Evolutionary conservation across 2,329 filamentous ascomycete genomes (phyloP).

Genomic region (Penicillium digitatum): DNA sequence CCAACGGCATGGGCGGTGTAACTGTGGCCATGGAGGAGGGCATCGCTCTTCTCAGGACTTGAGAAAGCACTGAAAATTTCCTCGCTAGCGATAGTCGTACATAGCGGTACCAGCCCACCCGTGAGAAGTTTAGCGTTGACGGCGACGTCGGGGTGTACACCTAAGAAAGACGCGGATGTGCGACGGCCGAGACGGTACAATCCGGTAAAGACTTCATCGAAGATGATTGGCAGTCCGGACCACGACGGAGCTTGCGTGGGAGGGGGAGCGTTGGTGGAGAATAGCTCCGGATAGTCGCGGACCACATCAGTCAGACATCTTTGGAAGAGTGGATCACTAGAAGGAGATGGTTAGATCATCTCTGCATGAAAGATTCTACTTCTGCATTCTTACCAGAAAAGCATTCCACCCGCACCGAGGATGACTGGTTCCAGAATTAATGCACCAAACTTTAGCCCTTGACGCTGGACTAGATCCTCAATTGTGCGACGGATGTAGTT

Average conservation of each 20-base stretch:
- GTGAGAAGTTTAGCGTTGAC: conserved; percentile 83
- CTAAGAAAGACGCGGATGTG: conserved; percentile 66
- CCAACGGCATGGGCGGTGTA: conserved; percentile 82
- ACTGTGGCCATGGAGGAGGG: conserved; percentile 77
- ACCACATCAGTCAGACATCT: conserved; percentile 64
- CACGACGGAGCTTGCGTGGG: conserved; percentile 44
- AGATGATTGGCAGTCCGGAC: conserved; percentile 72
- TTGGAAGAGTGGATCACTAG: conserved; percentile 76
- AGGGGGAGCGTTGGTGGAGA: conserved; percentile 35
- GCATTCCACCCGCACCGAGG: conserved; percentile 79
- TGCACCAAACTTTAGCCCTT: conserved; percentile 68
- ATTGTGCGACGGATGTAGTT: conserved; percentile 57
- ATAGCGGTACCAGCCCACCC: conserved; percentile 72
- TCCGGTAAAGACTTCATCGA: conserved; percentile 85
- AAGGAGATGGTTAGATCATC: not conserved
- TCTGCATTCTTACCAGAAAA: conserved; percentile 60
- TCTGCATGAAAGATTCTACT: no score
- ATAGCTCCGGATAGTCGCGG: conserved; percentile 56
- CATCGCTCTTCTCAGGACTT: conserved; percentile 70
- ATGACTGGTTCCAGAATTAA: conserved; percentile 77
- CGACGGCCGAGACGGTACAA: conserved; percentile 75
- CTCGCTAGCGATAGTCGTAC: conserved; percentile 69
- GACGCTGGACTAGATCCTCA: conserved; percentile 47
- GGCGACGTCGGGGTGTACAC: conserved; percentile 66
- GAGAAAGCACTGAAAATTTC: conserved; percentile 69